Evolutionary conservation across 2,329 filamentous ascomycete genomes (phyloP).

Genomic region (Ophiosphaerella korrae): DNA sequence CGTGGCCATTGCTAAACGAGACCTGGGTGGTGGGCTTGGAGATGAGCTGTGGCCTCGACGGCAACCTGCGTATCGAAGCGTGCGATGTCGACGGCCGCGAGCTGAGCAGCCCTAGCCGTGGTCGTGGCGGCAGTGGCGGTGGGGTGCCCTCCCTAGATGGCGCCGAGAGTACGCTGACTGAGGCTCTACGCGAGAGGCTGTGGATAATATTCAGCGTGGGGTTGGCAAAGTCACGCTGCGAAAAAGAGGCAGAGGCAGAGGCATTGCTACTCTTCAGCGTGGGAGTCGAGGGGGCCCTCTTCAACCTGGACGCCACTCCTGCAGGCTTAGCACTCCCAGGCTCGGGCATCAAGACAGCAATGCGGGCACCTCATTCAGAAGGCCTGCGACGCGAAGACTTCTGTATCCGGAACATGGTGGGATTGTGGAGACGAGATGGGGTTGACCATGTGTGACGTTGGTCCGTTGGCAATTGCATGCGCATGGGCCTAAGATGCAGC

Average conservation of each 20-base stretch:
- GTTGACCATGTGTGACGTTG: too few relatives aligned
- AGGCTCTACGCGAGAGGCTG: conserved; percentile 31
- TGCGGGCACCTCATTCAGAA: conserved; percentile 25
- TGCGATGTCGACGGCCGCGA: conserved; percentile 48
- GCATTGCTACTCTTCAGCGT: conserved; percentile 42
- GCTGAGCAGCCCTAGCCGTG: conserved; percentile 42
- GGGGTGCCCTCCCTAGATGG: conserved; percentile 53
- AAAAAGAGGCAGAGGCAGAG: conserved; percentile 22
- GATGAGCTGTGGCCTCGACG: conserved; percentile 48
- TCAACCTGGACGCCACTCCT: conserved; percentile 16
- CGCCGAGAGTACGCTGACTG: conserved; percentile 26
- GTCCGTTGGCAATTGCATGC: too few relatives aligned
- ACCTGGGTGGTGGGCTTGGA: conserved; percentile 83
- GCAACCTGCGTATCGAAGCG: conserved; percentile 44
- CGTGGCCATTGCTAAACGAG: conserved; percentile 77
- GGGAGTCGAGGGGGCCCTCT: conserved; percentile 40
- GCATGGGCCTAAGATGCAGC: too few relatives aligned
- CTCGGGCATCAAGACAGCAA: conserved; percentile 32
- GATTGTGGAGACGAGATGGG: too few relatives aligned
- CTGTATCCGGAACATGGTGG: too few relatives aligned
- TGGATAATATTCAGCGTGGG: conserved; percentile 42
- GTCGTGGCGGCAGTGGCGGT: conserved; percentile 63
- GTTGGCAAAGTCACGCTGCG: conserved; percentile 40
- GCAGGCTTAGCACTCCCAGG: conserved; percentile 32
- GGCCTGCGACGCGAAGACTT: conserved; percentile 2